Conservation (phyloP, 2,329 filamentous ascomycete genomes). For the Fusarium beomiforme region DNA sequence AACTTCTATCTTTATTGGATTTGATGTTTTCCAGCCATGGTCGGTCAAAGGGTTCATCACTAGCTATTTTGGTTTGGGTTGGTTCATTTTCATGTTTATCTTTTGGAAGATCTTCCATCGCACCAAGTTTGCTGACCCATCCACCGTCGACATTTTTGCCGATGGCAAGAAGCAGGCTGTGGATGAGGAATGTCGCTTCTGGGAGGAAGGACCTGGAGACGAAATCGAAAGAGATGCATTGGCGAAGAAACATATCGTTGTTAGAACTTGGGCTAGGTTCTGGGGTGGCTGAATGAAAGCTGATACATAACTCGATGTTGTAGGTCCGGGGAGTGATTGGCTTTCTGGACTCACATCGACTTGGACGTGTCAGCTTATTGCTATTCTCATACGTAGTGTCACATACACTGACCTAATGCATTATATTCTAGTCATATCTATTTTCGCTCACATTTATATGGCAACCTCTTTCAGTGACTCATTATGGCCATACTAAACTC, state of each 20-base stretch:
- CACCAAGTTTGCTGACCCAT: not conserved
- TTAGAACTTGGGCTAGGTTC: not conserved
- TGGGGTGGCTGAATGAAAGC: not conserved
- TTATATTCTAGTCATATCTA: no score
- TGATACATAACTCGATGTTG: no score
- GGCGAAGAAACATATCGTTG: not conserved
- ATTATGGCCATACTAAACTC: no score
- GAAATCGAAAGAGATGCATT: not conserved
- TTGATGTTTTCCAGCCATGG: not conserved
- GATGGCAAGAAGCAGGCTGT: not conserved
- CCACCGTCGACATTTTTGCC: not conserved
- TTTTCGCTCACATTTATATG: no score
- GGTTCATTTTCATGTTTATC: not conserved
- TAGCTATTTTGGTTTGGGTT: not conserved
- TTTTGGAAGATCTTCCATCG: not conserved
- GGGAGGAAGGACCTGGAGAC: not conserved
- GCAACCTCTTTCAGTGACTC: no score
- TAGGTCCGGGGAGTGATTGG: no score
- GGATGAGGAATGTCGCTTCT: not conserved
- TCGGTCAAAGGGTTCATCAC: fast-evolving
- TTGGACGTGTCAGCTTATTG: no score
- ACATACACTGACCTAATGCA: no score
- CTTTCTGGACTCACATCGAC: no score
- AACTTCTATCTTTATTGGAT: not conserved
- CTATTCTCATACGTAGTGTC: no score